Conservation (phyloP, 1,284 basidiomycete species). For the Acaromyces ingoldii region DNA sequence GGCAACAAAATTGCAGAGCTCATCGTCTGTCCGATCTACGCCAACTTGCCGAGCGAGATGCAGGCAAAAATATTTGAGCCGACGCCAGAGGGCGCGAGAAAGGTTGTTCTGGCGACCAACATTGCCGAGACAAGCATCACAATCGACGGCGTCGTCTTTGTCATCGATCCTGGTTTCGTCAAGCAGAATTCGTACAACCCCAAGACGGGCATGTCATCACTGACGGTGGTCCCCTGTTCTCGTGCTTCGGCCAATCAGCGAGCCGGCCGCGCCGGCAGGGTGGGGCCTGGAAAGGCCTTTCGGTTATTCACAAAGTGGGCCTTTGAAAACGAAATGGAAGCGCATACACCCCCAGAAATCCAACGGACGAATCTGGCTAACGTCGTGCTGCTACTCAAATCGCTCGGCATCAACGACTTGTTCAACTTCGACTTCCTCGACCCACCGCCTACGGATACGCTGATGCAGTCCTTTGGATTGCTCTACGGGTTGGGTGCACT, state of each 20-base stretch:
- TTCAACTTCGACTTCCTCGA: constrained; percentile 64
- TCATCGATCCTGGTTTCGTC: constrained; percentile 50
- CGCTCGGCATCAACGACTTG: constrained; percentile 62
- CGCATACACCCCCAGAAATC: constrained; percentile 63
- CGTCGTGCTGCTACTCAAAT: constrained; percentile 62
- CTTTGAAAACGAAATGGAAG: constrained; percentile 61
- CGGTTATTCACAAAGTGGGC: constrained; percentile 67
- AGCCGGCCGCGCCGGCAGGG: constrained; percentile 92
- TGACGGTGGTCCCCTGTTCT: constrained; percentile 63
- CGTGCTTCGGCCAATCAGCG: constrained; percentile 94
- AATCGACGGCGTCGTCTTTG: constrained; percentile 50
- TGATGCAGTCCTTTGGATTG: constrained; percentile 87
- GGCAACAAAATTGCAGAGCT: constrained; percentile 94
- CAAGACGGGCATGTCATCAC: constrained; percentile 47
- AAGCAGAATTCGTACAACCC: constrained; percentile 52
- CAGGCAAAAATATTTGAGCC: constrained; percentile 99
- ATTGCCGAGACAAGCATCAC: constrained; percentile 63
- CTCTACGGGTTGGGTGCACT: constrained; percentile 92
- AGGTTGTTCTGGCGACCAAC: constrained; percentile 93
- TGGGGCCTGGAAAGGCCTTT: constrained; percentile 97
- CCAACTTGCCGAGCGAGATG: constrained; percentile 96
- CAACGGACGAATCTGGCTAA: constrained; percentile 57
- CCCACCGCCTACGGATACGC: constrained; percentile 84
- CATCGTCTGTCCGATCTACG: constrained; percentile 94
- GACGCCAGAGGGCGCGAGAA: constrained; percentile 89